These are phyloP conservation scores for Plantago ovata DNA, from an alignment of 257 asterid genomes.

Conservation along the genomic window DNA sequence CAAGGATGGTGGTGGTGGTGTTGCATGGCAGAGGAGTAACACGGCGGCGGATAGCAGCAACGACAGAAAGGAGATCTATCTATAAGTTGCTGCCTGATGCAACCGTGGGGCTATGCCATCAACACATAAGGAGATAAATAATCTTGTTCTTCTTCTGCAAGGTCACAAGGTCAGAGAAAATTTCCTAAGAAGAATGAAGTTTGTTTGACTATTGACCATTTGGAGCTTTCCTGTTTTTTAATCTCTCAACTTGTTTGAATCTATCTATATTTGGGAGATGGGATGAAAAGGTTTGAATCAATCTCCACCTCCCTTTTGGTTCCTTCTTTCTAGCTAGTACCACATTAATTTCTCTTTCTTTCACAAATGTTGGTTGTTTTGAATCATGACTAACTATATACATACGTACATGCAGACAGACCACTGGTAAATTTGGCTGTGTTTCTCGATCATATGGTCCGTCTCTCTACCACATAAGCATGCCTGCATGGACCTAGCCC, in stretches of 20 bases:
- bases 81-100: conserved; percentile 27
- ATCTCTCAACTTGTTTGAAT: neutral
- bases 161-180: too few species aligned
- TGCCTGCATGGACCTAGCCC: too few species aligned
- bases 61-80: conserved; percentile 1
- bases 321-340: too few species aligned
- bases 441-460: too few species aligned
- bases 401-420: too few species aligned
- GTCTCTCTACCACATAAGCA: too few species aligned
- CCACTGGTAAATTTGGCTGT: too few species aligned
- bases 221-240: too few species aligned
- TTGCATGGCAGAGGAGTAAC: conserved; percentile 14
- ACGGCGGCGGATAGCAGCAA: conserved; percentile 1
- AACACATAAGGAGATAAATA: neutral
- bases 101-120: conserved; percentile 38
- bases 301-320: conserved; percentile 12
- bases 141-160: neutral
- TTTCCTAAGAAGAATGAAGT: too few species aligned
- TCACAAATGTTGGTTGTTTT: too few species aligned
- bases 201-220: neutral
- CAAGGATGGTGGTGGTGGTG: neutral
- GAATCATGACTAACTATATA: too few species aligned
- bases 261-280: neutral
- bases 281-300: neutral
- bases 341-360: too few species aligned